Conservation (phyloP, 306 rosid genomes). For the Cicer bijugum region DNA sequence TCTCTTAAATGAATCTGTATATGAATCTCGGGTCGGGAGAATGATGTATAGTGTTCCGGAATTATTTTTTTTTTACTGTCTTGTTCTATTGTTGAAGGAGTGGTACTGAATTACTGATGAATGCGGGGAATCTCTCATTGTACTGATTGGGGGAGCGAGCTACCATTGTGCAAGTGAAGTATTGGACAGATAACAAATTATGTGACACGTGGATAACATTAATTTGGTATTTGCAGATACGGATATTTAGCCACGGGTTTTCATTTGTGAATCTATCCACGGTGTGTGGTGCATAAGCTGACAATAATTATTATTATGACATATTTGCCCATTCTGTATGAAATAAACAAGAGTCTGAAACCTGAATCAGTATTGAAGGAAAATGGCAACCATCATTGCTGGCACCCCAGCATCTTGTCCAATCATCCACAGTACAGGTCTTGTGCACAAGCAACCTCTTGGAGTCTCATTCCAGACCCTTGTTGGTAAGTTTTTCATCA, state of each 20-base stretch:
- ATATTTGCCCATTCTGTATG: conserved; percentile 17
- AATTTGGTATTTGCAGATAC: conserved; percentile 58
- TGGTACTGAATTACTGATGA: neutral
- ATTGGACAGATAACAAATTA: conserved; percentile 39
- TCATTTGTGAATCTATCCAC: conserved; percentile 45
- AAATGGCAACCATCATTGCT: conserved; percentile 78
- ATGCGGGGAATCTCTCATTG: too few relatives aligned
- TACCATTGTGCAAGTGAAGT: neutral
- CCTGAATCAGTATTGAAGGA: conserved; percentile 35
- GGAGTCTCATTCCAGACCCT: conserved; percentile 62
- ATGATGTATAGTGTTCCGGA: neutral
- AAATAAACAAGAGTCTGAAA: conserved; percentile 40
- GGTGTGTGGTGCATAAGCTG: conserved; percentile 55
- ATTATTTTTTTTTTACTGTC: neutral
- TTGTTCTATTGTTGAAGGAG: neutral
- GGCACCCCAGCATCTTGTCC: conserved; percentile 60
- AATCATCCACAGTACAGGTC: conserved; percentile 54
- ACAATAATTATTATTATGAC: conserved; percentile 41
- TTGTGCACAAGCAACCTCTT: conserved; percentile 61
- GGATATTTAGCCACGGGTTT: conserved; percentile 53
- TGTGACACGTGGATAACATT: conserved; percentile 57
- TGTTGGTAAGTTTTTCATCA: conserved; percentile 54
- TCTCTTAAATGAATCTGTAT: neutral
- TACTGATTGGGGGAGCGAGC: neutral
- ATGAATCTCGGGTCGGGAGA: neutral